Base-by-base conservation (phyloP, 2,329 filamentous ascomycete genomes). In the Pseudogymnoascus sp. region DNA sequence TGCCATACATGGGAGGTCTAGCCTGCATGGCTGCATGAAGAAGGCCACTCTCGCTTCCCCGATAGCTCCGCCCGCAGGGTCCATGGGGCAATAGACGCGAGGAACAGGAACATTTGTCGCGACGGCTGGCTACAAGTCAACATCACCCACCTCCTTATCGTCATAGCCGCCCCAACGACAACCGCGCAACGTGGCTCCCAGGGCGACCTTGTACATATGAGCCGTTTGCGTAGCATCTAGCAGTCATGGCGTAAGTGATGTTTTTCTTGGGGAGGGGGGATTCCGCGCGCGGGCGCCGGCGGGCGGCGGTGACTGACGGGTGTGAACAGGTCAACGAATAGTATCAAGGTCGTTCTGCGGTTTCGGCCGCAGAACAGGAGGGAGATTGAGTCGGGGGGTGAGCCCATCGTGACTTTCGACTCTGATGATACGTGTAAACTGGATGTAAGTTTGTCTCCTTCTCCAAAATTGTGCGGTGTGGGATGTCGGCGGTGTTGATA, bases 331-430 rank as follows among this genome's bases (percentile, higher is more conserved):
- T 77, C 53, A 73, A 77, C 78, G 69, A 84, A 85, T 72, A 86
- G 80, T 71, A 87, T 88, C 80, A 87, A 83, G 90, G 94, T 99
- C 75, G 92, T 99, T 75, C 93, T 93, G 80, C 90, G 94, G 72
- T 99, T 99, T 78, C 86, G 94, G 73, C 94, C 94, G 70, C 93
- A 97, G 78, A 99, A 99, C 81, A 91, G 90, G 78, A 77, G 94
- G 75, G 94, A 99, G 80, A 82, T 95, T 73, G 86, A 87, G 64
- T 92, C 88, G 71, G 91, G 91, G 75, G 93, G 93, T 75, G 87
- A 94, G 76, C 89, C 92, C 65, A 93, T 99, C 68, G 94, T 99
- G 65, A 79, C 82, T 58, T 97, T 99, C 75, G 86, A 90, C 73
- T 86, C 87, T 68, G 88, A 92, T 61, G 93, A 97, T 73, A 96